Base-by-base conservation (phyloP, 257 asterid genomes). In the Solanum lycopersicoides region DNA sequence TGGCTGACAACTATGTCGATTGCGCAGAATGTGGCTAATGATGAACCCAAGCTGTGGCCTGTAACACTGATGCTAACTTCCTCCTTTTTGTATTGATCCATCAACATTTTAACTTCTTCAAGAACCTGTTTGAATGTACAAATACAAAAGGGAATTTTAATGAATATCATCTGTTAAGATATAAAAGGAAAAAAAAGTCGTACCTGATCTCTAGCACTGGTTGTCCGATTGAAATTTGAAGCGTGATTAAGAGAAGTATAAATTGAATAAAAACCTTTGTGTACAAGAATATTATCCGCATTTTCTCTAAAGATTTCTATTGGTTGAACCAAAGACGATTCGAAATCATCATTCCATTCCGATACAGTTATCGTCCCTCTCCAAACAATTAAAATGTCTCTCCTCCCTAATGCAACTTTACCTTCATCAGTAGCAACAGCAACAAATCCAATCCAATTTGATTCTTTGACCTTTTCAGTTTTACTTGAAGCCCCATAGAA, bases 11-110 rank as follows among this genome's bases (percentile, higher is more conserved):
- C 93, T 42, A 96, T 94, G 89, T 96, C 98, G 0, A 88, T 90
- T 14, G 97, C 98, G 34, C 90, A 94, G 74, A 96, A 86, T 30
- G 98, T 94, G 12, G 95, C 89, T 2, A 96, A 86, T 9, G 98
- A 93, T 1, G 98, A 98, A 0, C 99, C 99, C 82, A 96, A 88
- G 74, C 99, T 95, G 91, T 96, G 99, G 2, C 98, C 99, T 8
- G 95, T 91, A 12, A 95, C 74, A 8, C 94, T 95, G 63, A 96
- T 91, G 91, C 98, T 95, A 18, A 91, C 92, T 42, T 95, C 95
- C 63, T 96, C 98, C 7, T 90, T 72, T 89, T 94, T 91, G 95
- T 90, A 94, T 47, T 85, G 83, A 34, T 96, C 94, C 11, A 96
- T 95, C 86, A 94, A 83, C 83, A 93, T 87, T 34, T 88, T 89